Base-by-base conservation (phyloP, 2,329 filamentous ascomycete species). In the Tolypocladium amazonense region DNA sequence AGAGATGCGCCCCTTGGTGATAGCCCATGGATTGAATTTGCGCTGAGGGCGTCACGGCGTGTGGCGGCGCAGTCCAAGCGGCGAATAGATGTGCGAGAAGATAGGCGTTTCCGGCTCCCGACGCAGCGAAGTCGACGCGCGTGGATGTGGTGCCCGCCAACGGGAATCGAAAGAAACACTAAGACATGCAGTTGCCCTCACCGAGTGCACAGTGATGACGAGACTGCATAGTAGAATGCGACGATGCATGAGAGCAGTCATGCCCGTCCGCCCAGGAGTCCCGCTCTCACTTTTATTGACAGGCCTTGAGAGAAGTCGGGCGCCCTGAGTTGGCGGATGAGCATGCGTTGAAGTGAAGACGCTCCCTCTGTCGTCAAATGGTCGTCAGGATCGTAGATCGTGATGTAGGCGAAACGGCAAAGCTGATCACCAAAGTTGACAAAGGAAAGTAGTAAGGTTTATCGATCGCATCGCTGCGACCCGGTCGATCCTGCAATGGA, bases 61-160 rank as follows among this genome's bases (percentile, higher is more conserved):
- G 62, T 68, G 67, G 65, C 58, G 53, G 58, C 56, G 57, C 45
- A 53, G 35, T 39, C 50, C 58, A 56, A 56, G 59, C 58, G 35
- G 27, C 11, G 54, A 43, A 59, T 59, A 25, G 53, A 57, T 63
- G 43, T 58, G 57, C 57, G 61, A 65, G 59, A 54, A 62, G 30
- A 45, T 37, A 59, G 47, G 55, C 53, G 39, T 37, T 37, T 23
- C 20, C 30, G 47, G 37, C 50, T 61, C 56, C 57, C 62, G 52
- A 60, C 64, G 62, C 63, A 62, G 69, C 66, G 69, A 61, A 65
- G 61, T 70, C 69, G 68, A 70, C 63, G 67, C 67, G 67, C 68
- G 63, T 63, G 56, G 58, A 57, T 65, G 62, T 56, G 59, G 63
- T 63, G 57, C 52, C 58, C 56, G 62, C 65, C 60, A 58, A 63